Percentiles rank a stretch among this genome's conserved stretches.
These are phyloP conservation scores for Eucalyptus viminalis DNA, from an alignment of 345 rosid species.

Conservation along the genomic window DNA sequence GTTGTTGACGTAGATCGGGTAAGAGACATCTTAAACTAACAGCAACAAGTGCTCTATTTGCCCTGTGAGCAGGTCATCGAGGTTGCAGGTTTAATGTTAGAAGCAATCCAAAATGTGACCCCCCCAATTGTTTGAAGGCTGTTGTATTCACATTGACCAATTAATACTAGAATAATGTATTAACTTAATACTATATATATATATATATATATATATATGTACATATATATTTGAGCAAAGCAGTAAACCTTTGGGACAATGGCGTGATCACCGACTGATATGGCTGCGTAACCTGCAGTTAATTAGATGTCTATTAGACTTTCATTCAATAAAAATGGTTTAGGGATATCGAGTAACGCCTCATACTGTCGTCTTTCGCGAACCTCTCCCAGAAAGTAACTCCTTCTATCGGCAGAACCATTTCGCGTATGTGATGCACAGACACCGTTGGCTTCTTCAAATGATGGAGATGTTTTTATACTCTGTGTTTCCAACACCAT, in stretches of 20 bases:
- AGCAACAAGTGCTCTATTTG: background rate
- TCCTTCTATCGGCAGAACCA: slow-evolving; percentile 46
- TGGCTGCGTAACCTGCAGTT: slow-evolving; percentile 59
- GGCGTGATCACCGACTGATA: slow-evolving; percentile 75
- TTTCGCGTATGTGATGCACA: slow-evolving; percentile 57
- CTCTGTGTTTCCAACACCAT: too few relatives aligned
- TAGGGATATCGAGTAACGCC: background rate
- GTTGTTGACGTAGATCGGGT: background rate
- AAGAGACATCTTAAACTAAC: background rate
- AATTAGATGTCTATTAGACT: background rate
- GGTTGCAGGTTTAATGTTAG: background rate
- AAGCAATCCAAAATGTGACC: background rate
- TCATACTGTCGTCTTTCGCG: background rate
- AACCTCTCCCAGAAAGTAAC: slow-evolving; percentile 94
- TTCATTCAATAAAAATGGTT: background rate
- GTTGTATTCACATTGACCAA: background rate
- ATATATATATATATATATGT: too few relatives aligned
- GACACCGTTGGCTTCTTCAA: slow-evolving; percentile 70
- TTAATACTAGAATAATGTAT: background rate
- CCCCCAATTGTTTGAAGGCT: background rate
- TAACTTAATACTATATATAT: background rate
- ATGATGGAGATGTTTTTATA: background rate
- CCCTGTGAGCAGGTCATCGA: background rate
- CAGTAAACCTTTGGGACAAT: slow-evolving; percentile 76
- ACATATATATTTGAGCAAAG: background rate